phyloP scores from a whole-genome alignment of 1,139 yeast genomes.

The Waltiozyma sp. region DNA sequence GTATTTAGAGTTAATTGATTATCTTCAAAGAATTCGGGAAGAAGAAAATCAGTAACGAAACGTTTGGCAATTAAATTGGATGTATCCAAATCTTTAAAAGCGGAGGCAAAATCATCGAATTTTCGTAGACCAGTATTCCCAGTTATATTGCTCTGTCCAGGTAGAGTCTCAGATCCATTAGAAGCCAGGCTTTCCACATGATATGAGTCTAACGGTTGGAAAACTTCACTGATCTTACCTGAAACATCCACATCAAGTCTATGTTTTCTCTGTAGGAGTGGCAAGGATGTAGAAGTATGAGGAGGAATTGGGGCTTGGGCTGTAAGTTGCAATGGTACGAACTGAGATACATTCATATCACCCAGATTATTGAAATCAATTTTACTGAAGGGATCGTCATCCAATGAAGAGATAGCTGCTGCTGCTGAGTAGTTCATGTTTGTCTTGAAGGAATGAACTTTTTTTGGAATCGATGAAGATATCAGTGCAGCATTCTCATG shows the following conservation, averaged over 20 bases:
- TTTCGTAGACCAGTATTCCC: neutral
- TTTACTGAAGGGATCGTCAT: neutral
- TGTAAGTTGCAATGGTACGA: neutral
- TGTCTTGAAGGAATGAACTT: too few relatives aligned
- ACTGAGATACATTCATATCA: neutral
- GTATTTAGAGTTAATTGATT: neutral
- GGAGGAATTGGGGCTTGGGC: neutral
- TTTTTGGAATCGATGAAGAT: too few relatives aligned
- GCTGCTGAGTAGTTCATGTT: neutral
- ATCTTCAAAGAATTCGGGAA: slow-evolving; percentile 5
- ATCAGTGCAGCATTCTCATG: too few relatives aligned
- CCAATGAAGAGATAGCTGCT: neutral
- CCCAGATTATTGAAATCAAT: neutral
- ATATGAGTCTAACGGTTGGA: neutral
- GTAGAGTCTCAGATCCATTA: too few relatives aligned
- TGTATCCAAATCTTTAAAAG: slow-evolving; percentile 10
- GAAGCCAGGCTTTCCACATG: neutral
- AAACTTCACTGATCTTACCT: neutral
- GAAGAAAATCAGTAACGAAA: slow-evolving; percentile 7
- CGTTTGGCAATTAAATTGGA: slow-evolving; percentile 8
- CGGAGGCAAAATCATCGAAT: slow-evolving; percentile 1
- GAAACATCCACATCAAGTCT: neutral
- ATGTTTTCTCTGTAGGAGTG: neutral
- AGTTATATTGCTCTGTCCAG: too few relatives aligned
- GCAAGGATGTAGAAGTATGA: neutral